Conservation (phyloP, 179 eudicot species). For the Silene noctiflora region DNA sequence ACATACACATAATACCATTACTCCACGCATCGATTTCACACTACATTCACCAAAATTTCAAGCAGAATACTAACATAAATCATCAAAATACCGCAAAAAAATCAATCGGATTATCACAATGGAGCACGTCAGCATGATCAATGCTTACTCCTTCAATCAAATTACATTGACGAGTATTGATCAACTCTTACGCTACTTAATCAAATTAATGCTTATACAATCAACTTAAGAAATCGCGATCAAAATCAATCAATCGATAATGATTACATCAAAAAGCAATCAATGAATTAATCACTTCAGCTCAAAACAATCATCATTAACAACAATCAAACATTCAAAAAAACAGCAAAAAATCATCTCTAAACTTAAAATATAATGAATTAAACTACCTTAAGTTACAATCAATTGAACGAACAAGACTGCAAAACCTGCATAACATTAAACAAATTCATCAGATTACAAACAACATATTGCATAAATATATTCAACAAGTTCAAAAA, state of each 20-base stretch:
- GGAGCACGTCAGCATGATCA: not conserved
- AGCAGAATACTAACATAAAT: conserved; percentile 11
- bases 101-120: not conserved
- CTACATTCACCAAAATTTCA: conserved; percentile 5
- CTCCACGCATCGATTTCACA: not conserved
- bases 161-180: too few species aligned
- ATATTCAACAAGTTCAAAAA: not conserved
- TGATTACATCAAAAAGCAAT: conserved; percentile 1
- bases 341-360: not conserved
- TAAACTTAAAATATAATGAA: not conserved
- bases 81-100: not conserved
- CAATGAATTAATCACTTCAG: not conserved
- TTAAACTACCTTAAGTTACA: conserved; percentile 10
- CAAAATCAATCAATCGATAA: not conserved
- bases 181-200: not conserved
- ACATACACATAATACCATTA: conserved; percentile 16
- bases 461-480: not conserved
- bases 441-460: not conserved
- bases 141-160: too few species aligned
- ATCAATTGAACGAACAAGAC: not conserved
- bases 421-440: not conserved
- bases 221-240: not conserved
- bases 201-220: not conserved
- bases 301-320: not conserved
- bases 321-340: not conserved